Percentiles rank a stretch among this genome's conserved stretches.
Evolutionary conservation across 2,329 filamentous ascomycete species (phyloP).

Genomic region (Akanthomyces uredinophilus): DNA sequence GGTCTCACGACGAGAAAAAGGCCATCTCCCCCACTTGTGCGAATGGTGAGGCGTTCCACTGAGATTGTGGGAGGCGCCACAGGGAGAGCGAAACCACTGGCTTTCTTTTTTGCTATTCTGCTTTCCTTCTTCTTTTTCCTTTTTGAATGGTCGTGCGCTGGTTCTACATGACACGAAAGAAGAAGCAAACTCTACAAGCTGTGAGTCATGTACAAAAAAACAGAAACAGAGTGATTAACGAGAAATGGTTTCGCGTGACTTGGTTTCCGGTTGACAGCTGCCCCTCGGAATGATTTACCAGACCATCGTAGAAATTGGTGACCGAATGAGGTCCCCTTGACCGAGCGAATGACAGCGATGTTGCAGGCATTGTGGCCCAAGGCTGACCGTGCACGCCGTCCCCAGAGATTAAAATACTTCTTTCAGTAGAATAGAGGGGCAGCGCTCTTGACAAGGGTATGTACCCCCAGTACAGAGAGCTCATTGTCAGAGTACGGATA

Average conservation of each 20-base stretch:
- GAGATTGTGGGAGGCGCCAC: not conserved
- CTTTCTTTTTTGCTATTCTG: not conserved
- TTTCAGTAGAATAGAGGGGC: not conserved
- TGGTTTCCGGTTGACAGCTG: not conserved
- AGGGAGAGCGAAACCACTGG: not conserved
- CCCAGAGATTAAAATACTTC: slow-evolving; percentile 1
- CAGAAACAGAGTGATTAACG: not conserved
- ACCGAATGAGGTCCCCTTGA: not conserved
- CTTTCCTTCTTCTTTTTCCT: not conserved
- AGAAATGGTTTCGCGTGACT: not conserved
- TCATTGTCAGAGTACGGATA: no score
- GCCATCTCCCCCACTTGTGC: not conserved
- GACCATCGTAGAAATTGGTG: not conserved
- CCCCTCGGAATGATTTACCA: not conserved
- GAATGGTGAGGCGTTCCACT: not conserved
- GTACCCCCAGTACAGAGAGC: no score
- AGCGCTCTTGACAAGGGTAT: no score
- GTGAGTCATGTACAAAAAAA: not conserved
- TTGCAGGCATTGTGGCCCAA: not conserved
- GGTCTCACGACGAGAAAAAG: not conserved
- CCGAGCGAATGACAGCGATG: not conserved
- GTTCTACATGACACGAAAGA: not conserved
- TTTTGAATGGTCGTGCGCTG: not conserved
- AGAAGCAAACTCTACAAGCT: slow-evolving; percentile 5
- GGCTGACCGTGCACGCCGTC: slow-evolving; percentile 6